These are phyloP conservation scores for Sporothrix brunneoviolacea DNA, from an alignment of 2,329 filamentous ascomycete genomes.

Conservation along the genomic window DNA sequence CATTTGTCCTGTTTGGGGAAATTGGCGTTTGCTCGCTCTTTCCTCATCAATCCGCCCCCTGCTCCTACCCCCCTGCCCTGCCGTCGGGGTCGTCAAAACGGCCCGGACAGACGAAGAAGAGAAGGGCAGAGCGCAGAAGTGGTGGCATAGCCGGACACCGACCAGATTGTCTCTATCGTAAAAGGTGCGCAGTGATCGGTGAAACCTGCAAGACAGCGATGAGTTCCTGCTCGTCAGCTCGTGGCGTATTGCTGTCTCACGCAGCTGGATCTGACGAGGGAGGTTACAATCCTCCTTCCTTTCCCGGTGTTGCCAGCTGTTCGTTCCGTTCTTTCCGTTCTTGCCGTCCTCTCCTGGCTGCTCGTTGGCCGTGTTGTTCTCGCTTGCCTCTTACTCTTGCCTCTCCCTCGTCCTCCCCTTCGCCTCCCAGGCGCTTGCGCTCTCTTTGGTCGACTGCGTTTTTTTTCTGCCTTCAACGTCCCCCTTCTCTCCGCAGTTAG, in stretches of 20 bases:
- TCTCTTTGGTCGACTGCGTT: neutral
- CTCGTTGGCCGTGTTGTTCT: no score
- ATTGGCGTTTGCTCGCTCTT: slow-evolving; percentile 5
- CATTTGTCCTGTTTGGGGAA: slow-evolving; percentile 16
- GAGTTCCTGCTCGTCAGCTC: no score
- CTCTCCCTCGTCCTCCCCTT: no score
- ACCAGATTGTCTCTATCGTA: no score
- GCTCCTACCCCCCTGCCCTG: neutral
- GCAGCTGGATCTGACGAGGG: neutral
- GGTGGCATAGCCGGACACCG: no score
- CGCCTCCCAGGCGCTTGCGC: neutral
- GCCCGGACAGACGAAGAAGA: neutral
- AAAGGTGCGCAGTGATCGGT: no score
- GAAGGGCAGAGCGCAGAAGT: neutral
- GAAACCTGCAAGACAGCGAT: no score
- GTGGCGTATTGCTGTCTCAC: neutral
- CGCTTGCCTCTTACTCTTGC: no score
- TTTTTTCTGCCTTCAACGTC: neutral
- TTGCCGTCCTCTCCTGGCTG: no score
- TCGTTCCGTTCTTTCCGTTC: neutral
- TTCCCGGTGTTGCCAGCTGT: neutral
- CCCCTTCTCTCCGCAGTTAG: neutral
- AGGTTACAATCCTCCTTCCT: neutral
- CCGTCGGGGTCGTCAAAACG: neutral
- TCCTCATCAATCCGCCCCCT: neutral